Evolutionary conservation across 306 rosid species (phyloP).

Genomic region (Luffa acutangula): DNA sequence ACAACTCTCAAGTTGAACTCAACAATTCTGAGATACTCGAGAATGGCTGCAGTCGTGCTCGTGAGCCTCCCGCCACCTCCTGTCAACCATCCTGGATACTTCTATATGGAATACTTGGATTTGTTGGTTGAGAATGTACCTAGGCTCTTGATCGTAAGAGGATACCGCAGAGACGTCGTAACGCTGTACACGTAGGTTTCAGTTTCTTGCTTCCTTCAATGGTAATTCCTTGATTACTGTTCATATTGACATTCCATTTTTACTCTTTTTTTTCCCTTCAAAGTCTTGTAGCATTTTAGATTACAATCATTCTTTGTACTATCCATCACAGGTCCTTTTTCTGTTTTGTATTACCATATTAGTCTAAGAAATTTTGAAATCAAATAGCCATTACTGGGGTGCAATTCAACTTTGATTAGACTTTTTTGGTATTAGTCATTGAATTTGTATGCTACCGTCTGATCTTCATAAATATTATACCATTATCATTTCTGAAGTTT

Average conservation of each 20-base stretch:
- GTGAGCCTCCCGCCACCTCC: slow-evolving; percentile 98
- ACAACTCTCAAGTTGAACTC: slow-evolving; percentile 86
- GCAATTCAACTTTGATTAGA: background rate
- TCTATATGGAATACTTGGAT: slow-evolving; percentile 99
- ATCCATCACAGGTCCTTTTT: slow-evolving; percentile 19
- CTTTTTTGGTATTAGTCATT: background rate
- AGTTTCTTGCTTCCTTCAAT: background rate
- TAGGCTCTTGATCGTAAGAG: slow-evolving; percentile 92
- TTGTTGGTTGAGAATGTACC: slow-evolving; percentile 90
- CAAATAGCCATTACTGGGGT: background rate
- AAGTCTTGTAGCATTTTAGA: slow-evolving; percentile 36
- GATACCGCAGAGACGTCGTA: slow-evolving; percentile 89
- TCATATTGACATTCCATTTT: slow-evolving; percentile 19
- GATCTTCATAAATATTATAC: background rate
- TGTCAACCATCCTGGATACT: slow-evolving; percentile 67
- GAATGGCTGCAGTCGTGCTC: slow-evolving; percentile 97
- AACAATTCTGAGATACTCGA: slow-evolving; percentile 74
- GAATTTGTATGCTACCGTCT: background rate
- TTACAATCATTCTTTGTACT: slow-evolving; percentile 47
- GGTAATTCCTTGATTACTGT: slow-evolving; percentile 20
- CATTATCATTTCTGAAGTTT: background rate
- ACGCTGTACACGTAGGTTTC: slow-evolving; percentile 73
- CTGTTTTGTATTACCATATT: background rate
- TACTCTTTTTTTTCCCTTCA: background rate
- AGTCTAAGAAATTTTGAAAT: slow-evolving; percentile 10